phyloP scores from a whole-genome alignment of 2,329 filamentous ascomycete species.

The Colletotrichum tropicale region DNA sequence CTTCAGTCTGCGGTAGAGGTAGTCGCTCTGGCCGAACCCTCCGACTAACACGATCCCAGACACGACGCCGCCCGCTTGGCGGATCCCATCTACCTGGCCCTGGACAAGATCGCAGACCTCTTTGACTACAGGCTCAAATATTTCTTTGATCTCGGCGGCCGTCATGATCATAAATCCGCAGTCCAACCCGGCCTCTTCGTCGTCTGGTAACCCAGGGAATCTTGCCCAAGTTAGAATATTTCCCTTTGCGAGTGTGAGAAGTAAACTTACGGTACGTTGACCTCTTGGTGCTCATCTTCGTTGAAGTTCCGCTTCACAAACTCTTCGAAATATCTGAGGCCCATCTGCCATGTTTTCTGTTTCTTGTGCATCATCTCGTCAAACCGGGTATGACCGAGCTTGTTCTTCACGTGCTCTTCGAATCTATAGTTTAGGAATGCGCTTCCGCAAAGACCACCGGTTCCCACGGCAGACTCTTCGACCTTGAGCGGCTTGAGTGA shows the following conservation, averaged over 20 bases:
- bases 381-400: slow-evolving; percentile 71
- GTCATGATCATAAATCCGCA: slow-evolving; percentile 78
- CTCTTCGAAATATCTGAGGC: slow-evolving; percentile 80
- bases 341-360: slow-evolving; percentile 81
- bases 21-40: slow-evolving; percentile 81
- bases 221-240: slow-evolving; percentile 29
- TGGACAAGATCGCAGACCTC: slow-evolving; percentile 72
- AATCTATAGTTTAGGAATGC: slow-evolving; percentile 83
- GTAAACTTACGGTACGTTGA: slow-evolving; percentile 70
- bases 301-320: slow-evolving; percentile 87
- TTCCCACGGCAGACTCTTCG: slow-evolving; percentile 80
- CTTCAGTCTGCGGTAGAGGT: slow-evolving; percentile 75
- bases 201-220: slow-evolving; percentile 77
- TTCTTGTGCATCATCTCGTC: slow-evolving; percentile 80
- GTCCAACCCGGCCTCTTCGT: slow-evolving; percentile 76
- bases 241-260: neutral
- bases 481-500: slow-evolving; percentile 74
- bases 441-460: slow-evolving; percentile 77
- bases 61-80: slow-evolving; percentile 64
- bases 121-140: slow-evolving; percentile 77
- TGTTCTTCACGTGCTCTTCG: slow-evolving; percentile 73
- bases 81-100: slow-evolving; percentile 69
- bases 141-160: slow-evolving; percentile 71
- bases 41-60: slow-evolving; percentile 82
- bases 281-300: slow-evolving; percentile 76